phyloP scores from a whole-genome alignment of 2,329 filamentous ascomycete genomes.

The Aspergillus sp. region DNA sequence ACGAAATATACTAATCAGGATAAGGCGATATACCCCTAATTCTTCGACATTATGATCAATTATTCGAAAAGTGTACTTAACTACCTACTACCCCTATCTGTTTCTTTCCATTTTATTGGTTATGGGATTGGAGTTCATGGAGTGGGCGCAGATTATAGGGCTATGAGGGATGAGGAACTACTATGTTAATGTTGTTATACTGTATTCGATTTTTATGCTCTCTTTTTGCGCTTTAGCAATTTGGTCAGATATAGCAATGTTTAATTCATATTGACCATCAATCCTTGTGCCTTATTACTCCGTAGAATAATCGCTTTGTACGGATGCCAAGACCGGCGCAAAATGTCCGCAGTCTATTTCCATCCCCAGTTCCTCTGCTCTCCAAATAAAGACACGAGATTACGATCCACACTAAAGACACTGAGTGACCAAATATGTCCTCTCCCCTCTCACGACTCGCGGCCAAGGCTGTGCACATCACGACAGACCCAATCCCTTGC shows the following conservation, averaged over 20 bases:
- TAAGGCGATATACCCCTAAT: conserved; percentile 14
- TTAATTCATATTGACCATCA: not conserved
- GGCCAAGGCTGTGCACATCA: conserved; percentile 26
- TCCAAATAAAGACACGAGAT: conserved; percentile 2
- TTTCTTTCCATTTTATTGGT: not conserved
- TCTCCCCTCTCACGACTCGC: conserved; percentile 9
- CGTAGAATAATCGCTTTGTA: not conserved
- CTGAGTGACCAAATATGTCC: conserved; percentile 7
- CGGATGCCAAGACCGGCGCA: not conserved
- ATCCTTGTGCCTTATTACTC: not conserved
- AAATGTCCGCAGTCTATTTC: not conserved
- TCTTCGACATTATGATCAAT: conserved; percentile 17
- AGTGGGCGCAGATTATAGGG: not conserved
- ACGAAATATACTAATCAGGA: conserved; percentile 4
- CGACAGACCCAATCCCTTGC: conserved; percentile 19
- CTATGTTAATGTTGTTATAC: not conserved
- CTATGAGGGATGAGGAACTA: not conserved
- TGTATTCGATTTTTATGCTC: not conserved
- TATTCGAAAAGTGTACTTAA: conserved; percentile 4
- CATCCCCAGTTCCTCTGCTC: conserved; percentile 1
- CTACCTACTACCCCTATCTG: not conserved
- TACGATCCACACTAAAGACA: not conserved
- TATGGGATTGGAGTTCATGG: not conserved
- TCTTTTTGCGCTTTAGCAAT: too few species aligned
- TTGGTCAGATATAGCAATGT: not conserved